Conservation (phyloP, 768 basidiomycete species). For the Harrya chromipes region DNA sequence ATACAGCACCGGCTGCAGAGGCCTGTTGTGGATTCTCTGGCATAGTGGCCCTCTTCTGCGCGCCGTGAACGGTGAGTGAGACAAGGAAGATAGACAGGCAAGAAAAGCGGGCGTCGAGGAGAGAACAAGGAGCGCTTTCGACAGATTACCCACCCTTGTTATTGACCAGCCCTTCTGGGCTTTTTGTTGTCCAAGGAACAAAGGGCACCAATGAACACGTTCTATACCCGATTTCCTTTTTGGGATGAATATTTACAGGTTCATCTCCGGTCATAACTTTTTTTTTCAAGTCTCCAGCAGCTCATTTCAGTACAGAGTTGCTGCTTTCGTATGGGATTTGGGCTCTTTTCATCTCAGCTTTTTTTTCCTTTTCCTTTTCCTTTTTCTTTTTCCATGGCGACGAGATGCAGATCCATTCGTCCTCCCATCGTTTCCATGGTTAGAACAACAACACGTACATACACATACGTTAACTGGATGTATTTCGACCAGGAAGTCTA, state of each 20-base stretch:
- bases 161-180: neutral
- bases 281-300: no score
- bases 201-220: conserved; percentile 1
- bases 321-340: neutral
- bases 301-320: conserved; percentile 4
- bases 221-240: conserved; percentile 2
- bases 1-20: conserved; percentile 9
- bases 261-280: no score
- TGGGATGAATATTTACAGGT: neutral
- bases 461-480: no score
- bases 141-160: neutral
- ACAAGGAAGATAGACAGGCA: neutral
- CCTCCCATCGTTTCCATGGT: conserved; percentile 11
- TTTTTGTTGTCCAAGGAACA: conserved; percentile 25
- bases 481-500: no score
- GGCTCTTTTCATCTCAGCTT: no score
- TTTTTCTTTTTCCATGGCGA: no score
- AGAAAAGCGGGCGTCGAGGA: conserved; percentile 1
- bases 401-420: no score
- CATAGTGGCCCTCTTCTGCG: conserved; percentile 12
- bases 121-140: conserved; percentile 14
- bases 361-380: no score
- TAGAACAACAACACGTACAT: no score
- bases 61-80: conserved; percentile 3
- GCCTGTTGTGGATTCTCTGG: conserved; percentile 24